Base-by-base conservation (phyloP, 306 rosid species). In the Oxytropis ochrocephala region DNA sequence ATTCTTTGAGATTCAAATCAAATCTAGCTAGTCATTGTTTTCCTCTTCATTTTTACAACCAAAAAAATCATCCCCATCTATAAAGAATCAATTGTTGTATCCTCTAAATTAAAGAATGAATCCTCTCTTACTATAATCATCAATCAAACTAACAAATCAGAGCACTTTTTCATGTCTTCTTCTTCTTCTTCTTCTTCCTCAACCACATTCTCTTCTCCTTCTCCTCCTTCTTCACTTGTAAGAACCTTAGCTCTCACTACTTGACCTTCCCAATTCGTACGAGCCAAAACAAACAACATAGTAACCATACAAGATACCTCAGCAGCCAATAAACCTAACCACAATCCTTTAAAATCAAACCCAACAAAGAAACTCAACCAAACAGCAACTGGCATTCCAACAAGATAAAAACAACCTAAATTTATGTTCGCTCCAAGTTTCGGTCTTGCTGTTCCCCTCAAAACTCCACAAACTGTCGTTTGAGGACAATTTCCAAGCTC, bases 401-500 rank as follows among this genome's bases (percentile, higher is more conserved):
- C 95, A 0, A 90, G 66, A 46, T 94, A 94, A 39, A 94, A 94
- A 52, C 98, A 90, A 4, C 86, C 90, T 69, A 94, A 75, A 9
- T 94, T 94, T 9, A 94, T 85, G 6, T 88, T 88, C 0, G 98
- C 98, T 1, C 97, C 98, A 51, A 94, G 41, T 38, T 81, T 86
- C 1, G 98, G 97, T 80, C 94, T 77, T 0, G 98, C 98, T 0
- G 92, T 83, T 19, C 98, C 98, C 13, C 98, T 78, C 79, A 94
- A 42, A n/a, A 88, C 97, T 0, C 98, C 98, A 17, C 98, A 94
- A 6, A 84, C 85, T 0, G 97, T 88, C 3, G 98, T 94, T 27
- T 94, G 98, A 0, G 98, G 98, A 53, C 97, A 94, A 48, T 94
- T 94, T 14, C 98, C 98, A 0, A 94, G 87, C 75, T 94, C 97